These are phyloP conservation scores for Cyberlindnera bimundalis DNA, from an alignment of 805 yeast genomes.

Conservation along the genomic window DNA sequence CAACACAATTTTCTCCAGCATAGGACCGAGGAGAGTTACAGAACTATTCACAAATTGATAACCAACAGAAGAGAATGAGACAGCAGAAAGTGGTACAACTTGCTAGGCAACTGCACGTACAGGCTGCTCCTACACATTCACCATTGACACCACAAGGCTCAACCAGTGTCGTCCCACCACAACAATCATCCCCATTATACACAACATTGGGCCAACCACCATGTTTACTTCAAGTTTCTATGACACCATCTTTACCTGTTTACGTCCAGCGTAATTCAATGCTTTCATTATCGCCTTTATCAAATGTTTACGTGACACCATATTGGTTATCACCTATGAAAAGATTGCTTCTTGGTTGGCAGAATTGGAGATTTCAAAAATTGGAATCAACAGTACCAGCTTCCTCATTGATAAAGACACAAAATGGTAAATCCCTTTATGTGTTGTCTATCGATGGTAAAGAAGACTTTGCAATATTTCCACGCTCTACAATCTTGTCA, in stretches of 20 bases:
- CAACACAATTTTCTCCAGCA: too few species aligned
- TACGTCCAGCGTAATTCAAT: conserved; percentile 46
- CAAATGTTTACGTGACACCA: conserved; percentile 5
- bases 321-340: conserved; percentile 35
- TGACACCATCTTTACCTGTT: conserved; percentile 60
- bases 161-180: conserved; percentile 7
- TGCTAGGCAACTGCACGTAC: conserved; percentile 14
- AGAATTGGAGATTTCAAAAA: conserved; percentile 43
- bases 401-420: conserved; percentile 15
- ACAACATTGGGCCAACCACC: conserved; percentile 47
- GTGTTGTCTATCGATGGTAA: conserved; percentile 51
- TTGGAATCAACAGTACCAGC: conserved; percentile 35
- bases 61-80: background rate
- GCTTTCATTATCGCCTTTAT: conserved; percentile 35
- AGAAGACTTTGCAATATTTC: conserved; percentile 58
- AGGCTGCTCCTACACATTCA: conserved; percentile 17
- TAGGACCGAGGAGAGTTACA: too few species aligned
- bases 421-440: conserved; percentile 10
- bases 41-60: too few species aligned
- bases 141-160: conserved; percentile 7
- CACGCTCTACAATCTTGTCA: conserved; percentile 44
- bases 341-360: conserved; percentile 42
- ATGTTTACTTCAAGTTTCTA: conserved; percentile 43
- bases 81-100: background rate
- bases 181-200: conserved; percentile 29